Evolutionary conservation across 2,329 filamentous ascomycete genomes (phyloP).

Genomic region (Sclerotinia nivalis): DNA sequence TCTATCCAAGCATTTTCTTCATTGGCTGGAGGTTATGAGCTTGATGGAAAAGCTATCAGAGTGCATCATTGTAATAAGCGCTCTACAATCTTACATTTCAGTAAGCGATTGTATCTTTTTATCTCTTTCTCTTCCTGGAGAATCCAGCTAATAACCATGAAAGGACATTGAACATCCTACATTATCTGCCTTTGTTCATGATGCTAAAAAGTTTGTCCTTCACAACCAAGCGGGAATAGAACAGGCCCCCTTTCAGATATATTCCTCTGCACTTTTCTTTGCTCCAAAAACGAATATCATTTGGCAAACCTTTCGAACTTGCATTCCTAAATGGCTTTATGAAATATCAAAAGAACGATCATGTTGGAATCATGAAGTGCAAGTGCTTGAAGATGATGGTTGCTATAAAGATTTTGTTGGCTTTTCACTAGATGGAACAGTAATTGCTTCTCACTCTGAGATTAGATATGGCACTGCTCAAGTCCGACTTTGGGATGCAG

Average conservation of each 20-base stretch:
- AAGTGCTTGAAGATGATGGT: conserved; percentile 4
- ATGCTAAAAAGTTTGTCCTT: conserved; percentile 9
- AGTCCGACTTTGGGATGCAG: neutral
- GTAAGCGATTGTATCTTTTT: neutral
- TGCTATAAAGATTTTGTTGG: neutral
- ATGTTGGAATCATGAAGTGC: neutral
- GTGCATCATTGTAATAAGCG: neutral
- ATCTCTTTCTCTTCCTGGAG: neutral
- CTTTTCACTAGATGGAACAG: neutral
- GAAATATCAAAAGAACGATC: neutral
- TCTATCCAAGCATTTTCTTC: conserved; percentile 40
- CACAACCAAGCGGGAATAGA: neutral
- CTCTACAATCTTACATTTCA: neutral
- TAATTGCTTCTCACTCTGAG: neutral
- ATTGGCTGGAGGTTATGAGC: conserved; percentile 41
- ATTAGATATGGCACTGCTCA: neutral
- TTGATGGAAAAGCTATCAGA: neutral
- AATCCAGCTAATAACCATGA: neutral
- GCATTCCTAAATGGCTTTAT: conserved; percentile 3
- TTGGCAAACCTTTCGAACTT: neutral
- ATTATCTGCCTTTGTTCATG: neutral
- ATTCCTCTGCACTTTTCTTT: conserved; percentile 11
- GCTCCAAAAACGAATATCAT: conserved; percentile 5
- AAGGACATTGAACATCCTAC: neutral
- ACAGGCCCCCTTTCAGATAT: conserved; percentile 6